Evolutionary conservation across 2,329 filamentous ascomycete genomes (phyloP).

Genomic region (Lecanicillium sp.): DNA sequence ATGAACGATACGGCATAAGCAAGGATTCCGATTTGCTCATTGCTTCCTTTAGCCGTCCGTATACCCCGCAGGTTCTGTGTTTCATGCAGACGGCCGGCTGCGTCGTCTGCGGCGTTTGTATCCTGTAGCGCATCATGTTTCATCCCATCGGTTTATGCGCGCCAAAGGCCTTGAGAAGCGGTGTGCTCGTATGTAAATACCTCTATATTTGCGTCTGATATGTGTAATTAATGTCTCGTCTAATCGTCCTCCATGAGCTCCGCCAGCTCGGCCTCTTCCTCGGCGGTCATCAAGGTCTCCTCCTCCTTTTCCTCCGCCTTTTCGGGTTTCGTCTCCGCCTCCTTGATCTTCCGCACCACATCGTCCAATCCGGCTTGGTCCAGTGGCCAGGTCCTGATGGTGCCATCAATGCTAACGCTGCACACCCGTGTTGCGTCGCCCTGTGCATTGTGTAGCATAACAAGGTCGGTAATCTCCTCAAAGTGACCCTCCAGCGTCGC

Average conservation of each 20-base stretch:
- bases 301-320: conserved; percentile 41
- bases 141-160: no score
- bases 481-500: conserved; percentile 77
- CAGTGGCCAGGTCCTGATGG: conserved; percentile 77
- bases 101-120: no score
- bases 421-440: conserved; percentile 45
- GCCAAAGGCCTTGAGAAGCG: no score
- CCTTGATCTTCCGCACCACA: conserved; percentile 34
- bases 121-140: no score
- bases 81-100: no score
- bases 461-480: conserved; percentile 82
- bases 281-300: conserved; percentile 59
- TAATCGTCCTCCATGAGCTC: conserved; percentile 72
- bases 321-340: conserved; percentile 42
- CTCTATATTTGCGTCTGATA: no score
- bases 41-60: no score
- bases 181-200: no score
- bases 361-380: conserved; percentile 49
- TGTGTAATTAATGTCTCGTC: no score
- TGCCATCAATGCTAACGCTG: conserved; percentile 86
- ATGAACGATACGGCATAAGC: no score
- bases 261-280: conserved; percentile 88
- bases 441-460: conserved; percentile 43
- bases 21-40: no score
- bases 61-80: no score